Conservation (phyloP, 768 basidiomycete species). For the Nidularia pulvinata region DNA sequence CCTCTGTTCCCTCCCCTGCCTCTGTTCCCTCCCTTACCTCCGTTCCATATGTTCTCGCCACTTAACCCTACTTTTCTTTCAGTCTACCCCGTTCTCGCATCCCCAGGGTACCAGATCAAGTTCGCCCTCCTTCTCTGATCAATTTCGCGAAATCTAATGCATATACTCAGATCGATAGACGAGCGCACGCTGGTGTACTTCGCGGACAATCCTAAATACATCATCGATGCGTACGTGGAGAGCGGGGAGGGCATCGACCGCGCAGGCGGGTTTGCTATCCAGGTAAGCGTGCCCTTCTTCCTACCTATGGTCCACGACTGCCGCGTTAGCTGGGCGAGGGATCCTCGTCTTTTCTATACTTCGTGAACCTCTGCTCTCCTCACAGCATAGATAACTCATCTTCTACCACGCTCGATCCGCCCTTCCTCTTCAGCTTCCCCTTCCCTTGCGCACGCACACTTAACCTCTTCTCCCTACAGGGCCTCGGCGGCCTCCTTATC, state of each 20-base stretch:
- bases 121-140: conserved; percentile 14
- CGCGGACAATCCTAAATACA: conserved; percentile 52
- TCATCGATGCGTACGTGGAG: conserved; percentile 81
- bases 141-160: not conserved
- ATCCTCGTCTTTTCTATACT: no score
- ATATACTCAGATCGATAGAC: conserved; percentile 65
- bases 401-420: no score
- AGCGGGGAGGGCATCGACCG: conserved; percentile 85
- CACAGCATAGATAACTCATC: no score
- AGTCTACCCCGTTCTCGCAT: conserved; percentile 76
- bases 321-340: no score
- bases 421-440: not conserved
- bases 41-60: not conserved
- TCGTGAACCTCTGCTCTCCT: no score
- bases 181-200: conserved; percentile 84
- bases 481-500: conserved; percentile 78
- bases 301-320: not conserved
- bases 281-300: conserved; percentile 46
- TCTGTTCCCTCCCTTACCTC: no score
- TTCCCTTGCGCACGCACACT: no score
- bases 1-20: no score
- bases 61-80: not conserved
- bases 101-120: conserved; percentile 79
- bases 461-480: conserved; percentile 35
- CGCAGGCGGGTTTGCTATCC: conserved; percentile 94